Base-by-base conservation (phyloP, 208 protist species). In the Acanthamoeba lenticulata region DNA sequence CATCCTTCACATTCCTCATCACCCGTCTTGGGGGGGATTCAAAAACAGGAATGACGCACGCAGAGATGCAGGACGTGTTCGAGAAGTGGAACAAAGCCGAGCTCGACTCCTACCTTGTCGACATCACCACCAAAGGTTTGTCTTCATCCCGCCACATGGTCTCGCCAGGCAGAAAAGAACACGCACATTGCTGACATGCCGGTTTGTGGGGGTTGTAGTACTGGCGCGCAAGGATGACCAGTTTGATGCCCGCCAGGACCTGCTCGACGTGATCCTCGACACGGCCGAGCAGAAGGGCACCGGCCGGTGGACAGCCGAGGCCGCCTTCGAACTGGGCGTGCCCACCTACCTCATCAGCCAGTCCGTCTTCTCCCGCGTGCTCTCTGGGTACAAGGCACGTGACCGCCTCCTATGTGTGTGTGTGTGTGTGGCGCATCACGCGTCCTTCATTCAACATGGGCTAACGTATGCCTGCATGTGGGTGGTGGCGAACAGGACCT, bases 201-300 rank as follows among this genome's bases (percentile, higher is more conserved):
- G 60, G 13, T 6, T 5, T 7, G 29, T 27, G 60, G 13, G 32
- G 21, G 67, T 47, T 5, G 40, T 34, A 65, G 57, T 65, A n/a
- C 34, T 65, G 57, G 57, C 32, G 83, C 98, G 98, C 36, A 99
- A 98, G 97, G 98, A 99, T 47, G 94, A 96, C 27, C 96, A 96
- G 17, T 96, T 97, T 55, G 90, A 57, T 27, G 42, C 55, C 11
- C 32, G 44, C 27, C n/a, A 21, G 4, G 38, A 77, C 77, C 96
- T 99, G 21, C 97, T 99, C n/a, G 98, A 99, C 92, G 96, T 98
- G 62, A 99, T 99, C 93, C 96, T 99, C 77, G 99, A 99, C 95
- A 97, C 96, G 72, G 98, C 99, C 81, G 99, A 98, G 29, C 98
- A 98, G 88, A 99, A 99, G 96, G 99, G 99, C 62, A 99, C 99